Conservation (phyloP, 768 basidiomycete species). For the Cystobasidium ongulense region DNA sequence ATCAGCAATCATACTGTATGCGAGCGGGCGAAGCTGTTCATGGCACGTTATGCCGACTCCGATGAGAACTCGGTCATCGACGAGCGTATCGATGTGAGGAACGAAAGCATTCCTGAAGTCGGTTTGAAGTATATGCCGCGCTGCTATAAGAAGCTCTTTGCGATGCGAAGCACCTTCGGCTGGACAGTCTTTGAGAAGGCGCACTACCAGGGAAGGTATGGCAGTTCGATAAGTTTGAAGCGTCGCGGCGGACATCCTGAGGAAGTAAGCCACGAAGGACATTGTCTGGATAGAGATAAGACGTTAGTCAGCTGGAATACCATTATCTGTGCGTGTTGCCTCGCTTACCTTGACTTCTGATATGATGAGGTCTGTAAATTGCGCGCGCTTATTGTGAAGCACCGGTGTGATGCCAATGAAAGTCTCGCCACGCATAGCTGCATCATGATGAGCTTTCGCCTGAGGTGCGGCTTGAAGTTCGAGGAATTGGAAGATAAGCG, state of each 20-base stretch:
- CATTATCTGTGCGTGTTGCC: neutral
- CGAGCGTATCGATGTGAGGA: slow-evolving; percentile 73
- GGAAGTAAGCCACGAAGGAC: slow-evolving; percentile 82
- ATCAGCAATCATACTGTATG: slow-evolving; percentile 83
- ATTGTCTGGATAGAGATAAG: slow-evolving; percentile 61
- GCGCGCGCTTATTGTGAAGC: slow-evolving; percentile 64
- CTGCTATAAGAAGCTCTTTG: slow-evolving; percentile 83
- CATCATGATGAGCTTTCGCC: slow-evolving; percentile 63
- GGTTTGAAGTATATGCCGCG: slow-evolving; percentile 76
- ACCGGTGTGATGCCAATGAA: slow-evolving; percentile 66
- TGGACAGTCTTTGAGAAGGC: slow-evolving; percentile 90
- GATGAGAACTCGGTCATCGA: slow-evolving; percentile 80
- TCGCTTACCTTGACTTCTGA: slow-evolving; percentile 24
- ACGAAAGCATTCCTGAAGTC: slow-evolving; percentile 69
- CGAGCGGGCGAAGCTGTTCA: slow-evolving; percentile 75
- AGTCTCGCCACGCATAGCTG: slow-evolving; percentile 65
- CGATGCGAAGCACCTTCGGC: slow-evolving; percentile 69
- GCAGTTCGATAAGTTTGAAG: slow-evolving; percentile 69
- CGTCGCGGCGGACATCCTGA: slow-evolving; percentile 60
- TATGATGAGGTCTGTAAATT: slow-evolving; percentile 29
- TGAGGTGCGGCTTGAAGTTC: slow-evolving; percentile 77
- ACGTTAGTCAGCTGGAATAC: slow-evolving; percentile 53
- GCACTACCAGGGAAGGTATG: slow-evolving; percentile 67
- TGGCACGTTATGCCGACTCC: slow-evolving; percentile 74
- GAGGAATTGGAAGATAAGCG: slow-evolving; percentile 61